phyloP scores from a whole-genome alignment of 2,329 filamentous ascomycete genomes.

The Orbilia javanica region DNA sequence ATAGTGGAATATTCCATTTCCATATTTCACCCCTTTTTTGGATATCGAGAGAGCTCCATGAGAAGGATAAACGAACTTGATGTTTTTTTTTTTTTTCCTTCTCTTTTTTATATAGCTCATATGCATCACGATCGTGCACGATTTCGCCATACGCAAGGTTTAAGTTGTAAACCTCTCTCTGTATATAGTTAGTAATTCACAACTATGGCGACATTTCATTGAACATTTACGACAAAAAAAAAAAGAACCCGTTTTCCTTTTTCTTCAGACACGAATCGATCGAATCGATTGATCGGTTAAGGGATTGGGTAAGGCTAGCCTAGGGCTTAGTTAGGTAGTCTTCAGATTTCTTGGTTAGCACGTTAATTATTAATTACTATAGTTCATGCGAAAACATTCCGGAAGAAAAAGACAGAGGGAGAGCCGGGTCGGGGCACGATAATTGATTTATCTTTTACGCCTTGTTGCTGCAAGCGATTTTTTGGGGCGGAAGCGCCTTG shows the following conservation, averaged over 20 bases:
- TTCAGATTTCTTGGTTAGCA: too few relatives aligned
- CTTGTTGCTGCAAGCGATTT: too few relatives aligned
- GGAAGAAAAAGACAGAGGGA: not conserved
- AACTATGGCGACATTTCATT: conserved; percentile 11
- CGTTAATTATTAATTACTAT: not conserved
- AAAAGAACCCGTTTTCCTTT: too few relatives aligned
- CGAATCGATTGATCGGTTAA: conserved; percentile 1
- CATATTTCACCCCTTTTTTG: too few relatives aligned
- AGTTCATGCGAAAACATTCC: conserved; percentile 31
- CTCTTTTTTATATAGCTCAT: not conserved
- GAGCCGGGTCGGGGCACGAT: conserved; percentile 15
- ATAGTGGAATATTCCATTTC: too few relatives aligned
- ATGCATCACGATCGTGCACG: not conserved
- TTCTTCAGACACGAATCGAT: too few relatives aligned
- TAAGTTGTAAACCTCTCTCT: conserved; percentile 5
- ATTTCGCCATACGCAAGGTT: conserved; percentile 21
- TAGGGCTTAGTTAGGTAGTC: too few relatives aligned
- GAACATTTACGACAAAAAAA: conserved; percentile 14
- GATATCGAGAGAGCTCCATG: too few relatives aligned
- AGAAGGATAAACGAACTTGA: not conserved
- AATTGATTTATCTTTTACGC: too few relatives aligned
- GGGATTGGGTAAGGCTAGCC: too few relatives aligned
- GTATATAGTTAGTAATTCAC: not conserved
- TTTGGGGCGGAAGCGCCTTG: not conserved
- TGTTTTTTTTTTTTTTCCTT: not conserved